Conservation (phyloP, 441 rosid species). For the Flueggea neowawraea region DNA sequence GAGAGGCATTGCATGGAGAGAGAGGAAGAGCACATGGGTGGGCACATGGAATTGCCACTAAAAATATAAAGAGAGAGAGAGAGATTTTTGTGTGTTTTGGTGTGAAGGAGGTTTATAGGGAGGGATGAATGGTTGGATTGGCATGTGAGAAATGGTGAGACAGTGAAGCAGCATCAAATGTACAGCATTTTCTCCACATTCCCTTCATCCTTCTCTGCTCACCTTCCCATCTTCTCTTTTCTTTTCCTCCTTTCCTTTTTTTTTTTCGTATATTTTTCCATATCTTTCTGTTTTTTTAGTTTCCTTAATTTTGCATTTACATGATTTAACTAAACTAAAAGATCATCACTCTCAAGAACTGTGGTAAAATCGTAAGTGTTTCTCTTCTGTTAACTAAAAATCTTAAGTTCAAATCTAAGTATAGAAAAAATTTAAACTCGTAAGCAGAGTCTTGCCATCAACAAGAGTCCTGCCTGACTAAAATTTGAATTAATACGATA, state of each 20-base stretch:
- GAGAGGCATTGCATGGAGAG: constrained; percentile 1
- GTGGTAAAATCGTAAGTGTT: no score
- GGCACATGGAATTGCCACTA: constrained; percentile 23
- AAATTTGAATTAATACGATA: no score
- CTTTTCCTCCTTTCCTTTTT: neutral
- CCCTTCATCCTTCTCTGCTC: constrained; percentile 30
- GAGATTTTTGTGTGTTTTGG: neutral
- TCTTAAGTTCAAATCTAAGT: no score
- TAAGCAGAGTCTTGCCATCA: no score
- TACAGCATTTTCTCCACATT: constrained; percentile 62
- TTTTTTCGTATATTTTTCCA: no score
- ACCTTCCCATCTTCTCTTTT: neutral
- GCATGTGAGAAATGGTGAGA: constrained; percentile 43
- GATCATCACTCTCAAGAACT: no score
- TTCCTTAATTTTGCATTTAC: no score
- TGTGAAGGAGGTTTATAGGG: neutral
- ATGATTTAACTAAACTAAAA: no score
- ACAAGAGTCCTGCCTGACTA: no score
- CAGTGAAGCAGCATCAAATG: constrained; percentile 43
- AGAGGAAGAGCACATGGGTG: constrained; percentile 22
- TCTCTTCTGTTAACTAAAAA: no score
- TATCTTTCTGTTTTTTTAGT: no score
- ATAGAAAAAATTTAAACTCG: no score
- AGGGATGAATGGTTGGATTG: neutral
- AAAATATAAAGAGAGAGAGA: constrained; percentile 1